Evolutionary conservation across 1,284 basidiomycete genomes (phyloP).

Genomic region (Tilletia caries): DNA sequence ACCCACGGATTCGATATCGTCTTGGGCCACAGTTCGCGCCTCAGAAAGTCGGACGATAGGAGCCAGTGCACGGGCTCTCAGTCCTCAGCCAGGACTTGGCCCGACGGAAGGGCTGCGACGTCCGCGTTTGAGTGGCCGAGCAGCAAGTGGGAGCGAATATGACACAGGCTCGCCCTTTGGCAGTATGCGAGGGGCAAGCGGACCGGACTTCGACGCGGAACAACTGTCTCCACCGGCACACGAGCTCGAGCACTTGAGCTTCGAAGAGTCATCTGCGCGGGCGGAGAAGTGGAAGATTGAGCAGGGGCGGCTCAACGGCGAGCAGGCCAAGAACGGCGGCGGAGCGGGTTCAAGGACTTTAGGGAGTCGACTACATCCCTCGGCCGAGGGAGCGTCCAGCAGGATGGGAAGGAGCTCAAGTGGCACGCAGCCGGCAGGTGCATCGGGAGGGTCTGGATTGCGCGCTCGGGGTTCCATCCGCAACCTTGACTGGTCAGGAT

Average conservation of each 20-base stretch:
- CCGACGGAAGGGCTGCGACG: neutral
- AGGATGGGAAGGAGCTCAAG: neutral
- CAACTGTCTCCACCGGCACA: slow-evolving; percentile 6
- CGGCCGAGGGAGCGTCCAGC: neutral
- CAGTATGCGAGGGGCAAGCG: neutral
- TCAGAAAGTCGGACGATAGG: too few species aligned
- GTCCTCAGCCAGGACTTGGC: too few species aligned
- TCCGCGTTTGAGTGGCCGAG: neutral
- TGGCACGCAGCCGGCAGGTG: neutral
- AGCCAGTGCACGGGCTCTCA: too few species aligned
- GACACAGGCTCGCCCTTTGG: neutral
- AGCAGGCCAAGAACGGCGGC: neutral
- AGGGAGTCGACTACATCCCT: neutral
- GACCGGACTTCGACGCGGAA: neutral
- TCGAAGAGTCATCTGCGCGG: neutral
- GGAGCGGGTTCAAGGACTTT: neutral
- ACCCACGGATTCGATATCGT: neutral
- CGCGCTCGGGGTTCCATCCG: neutral
- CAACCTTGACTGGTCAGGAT: neutral
- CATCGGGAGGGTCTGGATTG: neutral
- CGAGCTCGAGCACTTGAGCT: slow-evolving; percentile 5
- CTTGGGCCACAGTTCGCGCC: too few species aligned
- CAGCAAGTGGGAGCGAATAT: neutral
- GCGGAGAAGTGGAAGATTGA: neutral
- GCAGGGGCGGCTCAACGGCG: neutral